Conservation (phyloP, 805 yeast species). For the Wickerhamomyces chaumierensis region DNA sequence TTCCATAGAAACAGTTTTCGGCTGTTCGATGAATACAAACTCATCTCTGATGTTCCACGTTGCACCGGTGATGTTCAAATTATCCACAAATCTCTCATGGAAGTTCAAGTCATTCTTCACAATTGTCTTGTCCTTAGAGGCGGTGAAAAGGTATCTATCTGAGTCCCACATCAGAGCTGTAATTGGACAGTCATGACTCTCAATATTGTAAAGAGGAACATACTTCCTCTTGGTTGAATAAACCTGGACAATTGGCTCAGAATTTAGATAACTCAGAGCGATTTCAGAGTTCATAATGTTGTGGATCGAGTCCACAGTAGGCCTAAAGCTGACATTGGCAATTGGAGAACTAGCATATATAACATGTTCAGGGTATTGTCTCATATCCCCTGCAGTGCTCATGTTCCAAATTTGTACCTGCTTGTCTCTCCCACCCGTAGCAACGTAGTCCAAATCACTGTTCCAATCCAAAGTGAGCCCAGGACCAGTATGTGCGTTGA, state of each 20-base stretch:
- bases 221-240: constrained; percentile 63
- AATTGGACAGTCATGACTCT: constrained; percentile 35
- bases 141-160: constrained; percentile 33
- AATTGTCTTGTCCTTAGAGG: constrained; percentile 39
- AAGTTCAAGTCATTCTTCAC: constrained; percentile 34
- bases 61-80: constrained; percentile 37
- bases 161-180: constrained; percentile 49
- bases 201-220: constrained; percentile 51
- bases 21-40: constrained; percentile 42
- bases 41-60: constrained; percentile 50
- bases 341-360: constrained; percentile 72
- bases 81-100: constrained; percentile 34
- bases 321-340: constrained; percentile 62
- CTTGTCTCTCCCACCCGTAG: constrained; percentile 90
- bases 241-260: constrained; percentile 53
- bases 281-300: constrained; percentile 47
- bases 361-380: constrained; percentile 52
- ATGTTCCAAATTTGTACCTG: constrained; percentile 70
- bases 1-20: constrained; percentile 4
- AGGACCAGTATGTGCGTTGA: constrained; percentile 87
- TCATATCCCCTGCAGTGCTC: constrained; percentile 24
- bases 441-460: constrained; percentile 67
- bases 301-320: constrained; percentile 23
- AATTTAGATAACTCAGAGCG: constrained; percentile 64
- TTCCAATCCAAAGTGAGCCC: constrained; percentile 86